These are phyloP conservation scores for Fusarium oxysporum DNA, from an alignment of 2,329 filamentous ascomycete species.

Conservation along the genomic window DNA sequence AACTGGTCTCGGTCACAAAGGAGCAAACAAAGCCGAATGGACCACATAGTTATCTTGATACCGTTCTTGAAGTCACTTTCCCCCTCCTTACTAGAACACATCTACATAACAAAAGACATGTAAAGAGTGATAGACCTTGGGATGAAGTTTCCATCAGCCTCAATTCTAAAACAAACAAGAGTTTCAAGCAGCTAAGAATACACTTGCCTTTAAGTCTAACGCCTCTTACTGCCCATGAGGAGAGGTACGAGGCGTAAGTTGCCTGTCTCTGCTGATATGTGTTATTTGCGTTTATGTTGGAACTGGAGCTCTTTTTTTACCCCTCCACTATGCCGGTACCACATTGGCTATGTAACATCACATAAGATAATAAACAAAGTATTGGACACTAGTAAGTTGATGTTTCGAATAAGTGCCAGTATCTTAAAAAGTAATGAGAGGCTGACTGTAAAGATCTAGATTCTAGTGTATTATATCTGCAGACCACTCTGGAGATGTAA, in stretches of 20 bases:
- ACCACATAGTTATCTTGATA: accelerated
- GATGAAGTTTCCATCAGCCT: accelerated
- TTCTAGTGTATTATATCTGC: no score
- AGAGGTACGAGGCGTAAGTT: accelerated
- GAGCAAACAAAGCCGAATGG: neutral
- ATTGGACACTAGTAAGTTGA: accelerated
- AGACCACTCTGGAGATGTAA: neutral
- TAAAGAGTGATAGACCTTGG: neutral
- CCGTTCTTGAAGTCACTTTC: neutral
- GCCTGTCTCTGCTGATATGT: no score
- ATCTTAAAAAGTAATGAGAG: neutral
- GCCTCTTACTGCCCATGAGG: neutral
- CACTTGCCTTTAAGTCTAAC: neutral
- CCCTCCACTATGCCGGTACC: neutral
- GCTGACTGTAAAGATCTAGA: neutral
- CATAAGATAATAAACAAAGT: neutral
- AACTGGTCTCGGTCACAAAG: neutral
- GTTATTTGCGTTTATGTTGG: neutral
- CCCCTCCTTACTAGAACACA: neutral
- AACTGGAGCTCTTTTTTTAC: no score
- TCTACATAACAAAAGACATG: neutral
- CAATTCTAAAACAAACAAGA: neutral
- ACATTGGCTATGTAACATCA: neutral
- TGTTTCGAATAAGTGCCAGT: accelerated
- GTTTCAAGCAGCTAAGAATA: neutral